phyloP scores from a whole-genome alignment of 805 yeast species.

The Brettanomyces sp. region DNA sequence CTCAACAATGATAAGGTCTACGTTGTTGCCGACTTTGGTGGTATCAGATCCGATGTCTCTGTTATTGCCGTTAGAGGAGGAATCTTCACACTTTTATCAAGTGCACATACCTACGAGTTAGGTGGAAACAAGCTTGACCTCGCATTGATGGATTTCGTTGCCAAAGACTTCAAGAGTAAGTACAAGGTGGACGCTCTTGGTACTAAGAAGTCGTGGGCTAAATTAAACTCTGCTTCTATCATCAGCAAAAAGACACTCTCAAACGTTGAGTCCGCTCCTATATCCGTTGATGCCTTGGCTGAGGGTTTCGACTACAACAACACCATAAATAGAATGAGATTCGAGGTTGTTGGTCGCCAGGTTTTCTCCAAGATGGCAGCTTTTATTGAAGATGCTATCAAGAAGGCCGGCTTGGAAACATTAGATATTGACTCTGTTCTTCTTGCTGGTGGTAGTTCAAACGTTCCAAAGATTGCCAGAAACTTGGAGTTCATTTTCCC shows the following conservation, averaged over 20 bases:
- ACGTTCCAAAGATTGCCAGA: slow-evolving; percentile 82
- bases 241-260: slow-evolving; percentile 85
- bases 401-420: slow-evolving; percentile 76
- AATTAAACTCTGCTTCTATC: slow-evolving; percentile 75
- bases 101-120: slow-evolving; percentile 69
- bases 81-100: slow-evolving; percentile 76
- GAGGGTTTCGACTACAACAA: slow-evolving; percentile 93
- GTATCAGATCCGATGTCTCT: slow-evolving; percentile 91
- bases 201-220: slow-evolving; percentile 80
- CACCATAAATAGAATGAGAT: slow-evolving; percentile 87
- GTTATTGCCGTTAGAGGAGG: slow-evolving; percentile 92
- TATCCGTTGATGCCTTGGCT: slow-evolving; percentile 89
- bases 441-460: slow-evolving; percentile 88
- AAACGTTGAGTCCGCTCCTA: slow-evolving; percentile 78
- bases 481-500: slow-evolving; percentile 73
- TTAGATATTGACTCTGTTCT: slow-evolving; percentile 85
- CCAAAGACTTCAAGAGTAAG: slow-evolving; percentile 91
- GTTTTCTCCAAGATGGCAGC: slow-evolving; percentile 67
- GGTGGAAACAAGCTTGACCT: slow-evolving; percentile 87
- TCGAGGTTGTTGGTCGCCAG: slow-evolving; percentile 75
- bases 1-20: slow-evolving; percentile 59
- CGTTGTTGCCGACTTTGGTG: slow-evolving; percentile 96
- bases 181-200: slow-evolving; percentile 69
- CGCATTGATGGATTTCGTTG: slow-evolving; percentile 71
- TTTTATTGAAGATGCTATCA: slow-evolving; percentile 65